These are phyloP conservation scores for Candida awuae DNA, from an alignment of 805 yeast genomes.

Conservation along the genomic window DNA sequence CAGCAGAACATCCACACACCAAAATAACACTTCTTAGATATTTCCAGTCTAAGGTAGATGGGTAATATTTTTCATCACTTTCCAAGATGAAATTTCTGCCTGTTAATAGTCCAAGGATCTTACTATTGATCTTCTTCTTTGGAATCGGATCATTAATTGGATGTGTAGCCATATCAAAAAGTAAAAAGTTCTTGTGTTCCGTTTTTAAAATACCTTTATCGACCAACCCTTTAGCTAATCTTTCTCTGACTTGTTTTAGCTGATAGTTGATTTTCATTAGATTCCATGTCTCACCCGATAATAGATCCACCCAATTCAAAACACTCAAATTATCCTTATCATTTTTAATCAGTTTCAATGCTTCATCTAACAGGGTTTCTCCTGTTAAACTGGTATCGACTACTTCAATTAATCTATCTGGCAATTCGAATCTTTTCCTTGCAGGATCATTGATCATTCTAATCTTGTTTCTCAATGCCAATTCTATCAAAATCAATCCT, in stretches of 20 bases:
- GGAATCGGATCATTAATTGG: slow-evolving; percentile 83
- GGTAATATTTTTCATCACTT: slow-evolving; percentile 55
- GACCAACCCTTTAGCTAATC: slow-evolving; percentile 92
- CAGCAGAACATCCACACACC: slow-evolving; percentile 88
- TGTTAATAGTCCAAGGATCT: slow-evolving; percentile 64
- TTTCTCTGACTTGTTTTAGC: slow-evolving; percentile 92
- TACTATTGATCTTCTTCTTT: slow-evolving; percentile 69
- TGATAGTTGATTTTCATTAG: slow-evolving; percentile 90
- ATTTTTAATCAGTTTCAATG: slow-evolving; percentile 79
- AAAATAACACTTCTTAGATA: slow-evolving; percentile 72
- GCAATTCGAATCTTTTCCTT: slow-evolving; percentile 76
- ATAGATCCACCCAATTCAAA: slow-evolving; percentile 85
- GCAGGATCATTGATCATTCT: slow-evolving; percentile 88
- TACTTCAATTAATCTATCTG: slow-evolving; percentile 84
- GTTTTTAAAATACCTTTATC: slow-evolving; percentile 96
- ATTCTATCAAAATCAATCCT: slow-evolving; percentile 86
- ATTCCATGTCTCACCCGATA: slow-evolving; percentile 97
- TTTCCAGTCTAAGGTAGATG: slow-evolving; percentile 58
- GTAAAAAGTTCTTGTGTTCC: slow-evolving; percentile 86
- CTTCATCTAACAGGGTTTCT: slow-evolving; percentile 90
- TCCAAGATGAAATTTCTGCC: slow-evolving; percentile 58
- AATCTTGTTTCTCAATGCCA: slow-evolving; percentile 86
- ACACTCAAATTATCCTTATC: slow-evolving; percentile 75
- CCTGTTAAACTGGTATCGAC: slow-evolving; percentile 84
- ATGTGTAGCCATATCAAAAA: slow-evolving; percentile 98